Percentiles rank a stretch among this genome's conserved stretches.
Conservation (phyloP, 1,284 basidiomycete genomes). For the Taiwanofungus camphoratus region DNA sequence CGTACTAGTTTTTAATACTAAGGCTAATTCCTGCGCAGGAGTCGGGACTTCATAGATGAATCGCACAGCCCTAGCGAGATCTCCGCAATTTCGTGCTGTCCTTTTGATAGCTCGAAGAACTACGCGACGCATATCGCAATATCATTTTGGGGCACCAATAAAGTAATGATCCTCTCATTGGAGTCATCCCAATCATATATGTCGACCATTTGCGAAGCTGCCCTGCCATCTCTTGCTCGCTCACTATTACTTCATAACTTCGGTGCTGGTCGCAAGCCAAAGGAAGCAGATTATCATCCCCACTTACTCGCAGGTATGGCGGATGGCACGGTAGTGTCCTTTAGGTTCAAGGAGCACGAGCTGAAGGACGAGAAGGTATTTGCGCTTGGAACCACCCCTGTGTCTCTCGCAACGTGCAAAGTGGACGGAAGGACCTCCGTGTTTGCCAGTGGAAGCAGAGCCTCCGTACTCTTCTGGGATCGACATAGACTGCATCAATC, state of each 20-base stretch:
- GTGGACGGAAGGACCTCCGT: constrained; percentile 48
- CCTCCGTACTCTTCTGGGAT: constrained; percentile 63
- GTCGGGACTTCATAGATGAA: constrained; percentile 18
- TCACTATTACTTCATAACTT: constrained; percentile 73
- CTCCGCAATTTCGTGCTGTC: constrained; percentile 59
- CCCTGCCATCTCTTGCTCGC: constrained; percentile 56
- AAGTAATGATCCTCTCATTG: constrained; percentile 55
- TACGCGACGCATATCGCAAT: constrained; percentile 52
- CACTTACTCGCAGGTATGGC: constrained; percentile 76
- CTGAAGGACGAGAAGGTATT: constrained; percentile 53
- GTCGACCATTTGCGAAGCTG: constrained; percentile 37
- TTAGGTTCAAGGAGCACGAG: constrained; percentile 40
- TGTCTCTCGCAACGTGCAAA: constrained; percentile 48
- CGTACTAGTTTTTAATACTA: not conserved
- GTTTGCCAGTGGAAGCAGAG: constrained; percentile 60
- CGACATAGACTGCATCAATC: constrained; percentile 63
- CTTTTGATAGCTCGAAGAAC: constrained; percentile 41
- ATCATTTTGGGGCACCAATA: constrained; percentile 74
- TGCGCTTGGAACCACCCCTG: constrained; percentile 65
- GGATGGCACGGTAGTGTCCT: constrained; percentile 74
- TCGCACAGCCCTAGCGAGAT: constrained; percentile 39
- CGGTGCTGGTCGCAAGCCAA: constrained; percentile 30
- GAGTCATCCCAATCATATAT: constrained; percentile 32
- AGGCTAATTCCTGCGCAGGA: constrained; percentile 9
- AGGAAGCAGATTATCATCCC: constrained; percentile 34